These are phyloP conservation scores for Adansonia rubrostipa DNA, from an alignment of 441 rosid genomes.

Conservation along the genomic window DNA sequence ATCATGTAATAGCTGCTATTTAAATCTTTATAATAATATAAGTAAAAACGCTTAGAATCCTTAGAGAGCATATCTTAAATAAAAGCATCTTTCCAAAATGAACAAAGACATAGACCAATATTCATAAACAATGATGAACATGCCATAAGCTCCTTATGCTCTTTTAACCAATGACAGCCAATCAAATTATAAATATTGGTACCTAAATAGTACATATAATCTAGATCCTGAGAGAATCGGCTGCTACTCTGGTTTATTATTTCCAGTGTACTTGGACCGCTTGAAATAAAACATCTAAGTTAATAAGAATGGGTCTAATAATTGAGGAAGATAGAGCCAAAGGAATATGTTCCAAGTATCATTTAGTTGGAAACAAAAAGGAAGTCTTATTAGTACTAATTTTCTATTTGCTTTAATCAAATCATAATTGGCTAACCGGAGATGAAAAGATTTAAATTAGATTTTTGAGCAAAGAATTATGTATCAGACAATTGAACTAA, in stretches of 20 bases:
- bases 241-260: not conserved
- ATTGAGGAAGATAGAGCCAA: not conserved
- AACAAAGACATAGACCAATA: constrained; percentile 5
- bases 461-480: not conserved
- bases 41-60: not conserved
- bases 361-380: too few species aligned
- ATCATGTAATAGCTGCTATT: too few species aligned
- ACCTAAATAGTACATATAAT: too few species aligned
- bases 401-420: not conserved
- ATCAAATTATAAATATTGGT: not conserved
- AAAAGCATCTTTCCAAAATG: not conserved
- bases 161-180: constrained; percentile 10
- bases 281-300: not conserved
- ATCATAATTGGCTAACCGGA: not conserved
- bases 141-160: not conserved
- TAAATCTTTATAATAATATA: not conserved
- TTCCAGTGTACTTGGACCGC: not conserved
- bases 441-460: too few species aligned
- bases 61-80: too few species aligned
- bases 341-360: constrained; percentile 11
- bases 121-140: not conserved
- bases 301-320: too few species aligned
- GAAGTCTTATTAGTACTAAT: not conserved
- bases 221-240: not conserved
- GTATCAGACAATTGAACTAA: not conserved